Evolutionary conservation across 2,329 filamentous ascomycete species (phyloP).

Genomic region (Talaromyces sp.): DNA sequence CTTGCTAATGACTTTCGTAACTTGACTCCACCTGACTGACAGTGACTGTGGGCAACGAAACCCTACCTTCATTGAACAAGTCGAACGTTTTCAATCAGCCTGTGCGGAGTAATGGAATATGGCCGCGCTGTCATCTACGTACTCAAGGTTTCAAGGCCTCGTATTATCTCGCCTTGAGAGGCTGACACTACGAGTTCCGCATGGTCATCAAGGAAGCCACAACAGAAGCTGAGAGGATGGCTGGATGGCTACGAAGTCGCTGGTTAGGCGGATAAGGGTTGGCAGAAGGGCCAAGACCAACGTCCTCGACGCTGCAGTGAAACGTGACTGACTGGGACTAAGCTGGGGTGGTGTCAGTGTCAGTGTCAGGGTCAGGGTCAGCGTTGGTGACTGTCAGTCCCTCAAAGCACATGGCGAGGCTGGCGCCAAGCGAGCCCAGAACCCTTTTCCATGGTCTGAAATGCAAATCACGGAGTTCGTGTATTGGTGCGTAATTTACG

Average conservation of each 20-base stretch:
- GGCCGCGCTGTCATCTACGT: neutral
- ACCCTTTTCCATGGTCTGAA: neutral
- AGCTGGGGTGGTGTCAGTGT: neutral
- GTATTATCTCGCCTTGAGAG: neutral
- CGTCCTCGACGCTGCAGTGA: neutral
- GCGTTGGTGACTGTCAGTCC: neutral
- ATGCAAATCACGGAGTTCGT: neutral
- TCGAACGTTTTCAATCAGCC: neutral
- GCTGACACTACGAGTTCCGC: neutral
- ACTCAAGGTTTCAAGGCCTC: neutral
- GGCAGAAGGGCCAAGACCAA: neutral
- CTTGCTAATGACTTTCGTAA: too few relatives aligned
- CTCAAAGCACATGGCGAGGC: conserved; percentile 6
- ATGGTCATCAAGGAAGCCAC: neutral
- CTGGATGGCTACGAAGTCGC: neutral
- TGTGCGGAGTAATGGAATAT: neutral
- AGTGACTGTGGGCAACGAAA: neutral
- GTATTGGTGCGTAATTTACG: neutral
- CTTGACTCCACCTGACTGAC: neutral
- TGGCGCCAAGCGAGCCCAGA: conserved; percentile 4
- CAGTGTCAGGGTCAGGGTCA: neutral
- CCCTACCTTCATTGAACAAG: neutral
- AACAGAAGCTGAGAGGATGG: neutral
- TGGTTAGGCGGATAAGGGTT: neutral
- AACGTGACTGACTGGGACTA: neutral